Percentiles rank a stretch among this genome's conserved stretches.
Evolutionary conservation across 2,329 filamentous ascomycete species (phyloP).

Genomic region (Fusarium lyarnte): DNA sequence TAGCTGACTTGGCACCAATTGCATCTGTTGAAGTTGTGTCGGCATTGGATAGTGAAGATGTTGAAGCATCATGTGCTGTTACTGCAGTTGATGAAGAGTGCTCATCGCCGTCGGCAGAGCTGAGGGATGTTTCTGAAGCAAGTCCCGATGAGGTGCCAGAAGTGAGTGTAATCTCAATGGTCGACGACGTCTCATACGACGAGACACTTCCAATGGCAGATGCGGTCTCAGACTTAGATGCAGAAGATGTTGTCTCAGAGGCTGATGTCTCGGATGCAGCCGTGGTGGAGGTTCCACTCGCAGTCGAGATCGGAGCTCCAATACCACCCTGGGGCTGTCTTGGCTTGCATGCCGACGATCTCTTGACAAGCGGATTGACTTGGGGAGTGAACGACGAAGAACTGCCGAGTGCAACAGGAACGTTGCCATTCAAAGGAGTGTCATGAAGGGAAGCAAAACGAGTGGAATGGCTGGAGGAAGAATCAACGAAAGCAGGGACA

Average conservation of each 20-base stretch:
- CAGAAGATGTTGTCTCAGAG: not conserved
- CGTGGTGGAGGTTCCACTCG: not conserved
- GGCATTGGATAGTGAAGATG: not conserved
- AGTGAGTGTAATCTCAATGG: not conserved
- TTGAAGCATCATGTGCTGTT: not conserved
- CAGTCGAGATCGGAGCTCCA: not conserved
- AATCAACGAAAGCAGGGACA: constrained; percentile 27
- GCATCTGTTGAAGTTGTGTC: not conserved
- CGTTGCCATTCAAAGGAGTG: constrained; percentile 13
- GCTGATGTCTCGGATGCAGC: not conserved
- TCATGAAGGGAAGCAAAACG: constrained; percentile 23
- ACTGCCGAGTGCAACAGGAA: not conserved
- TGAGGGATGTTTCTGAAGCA: not conserved
- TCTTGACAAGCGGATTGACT: not conserved
- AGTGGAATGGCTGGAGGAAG: constrained; percentile 26
- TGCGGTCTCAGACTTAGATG: not conserved
- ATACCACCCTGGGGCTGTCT: not conserved
- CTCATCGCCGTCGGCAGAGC: not conserved
- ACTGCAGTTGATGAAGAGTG: not conserved
- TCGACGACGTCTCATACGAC: not conserved
- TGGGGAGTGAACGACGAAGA: not conserved
- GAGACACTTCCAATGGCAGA: not conserved
- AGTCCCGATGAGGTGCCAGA: not conserved
- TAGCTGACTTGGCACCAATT: not conserved
- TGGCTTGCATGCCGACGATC: constrained; percentile 14